These are phyloP conservation scores for Uncinocarpus reesii DNA, from an alignment of 2,329 filamentous ascomycete genomes.

Conservation along the genomic window DNA sequence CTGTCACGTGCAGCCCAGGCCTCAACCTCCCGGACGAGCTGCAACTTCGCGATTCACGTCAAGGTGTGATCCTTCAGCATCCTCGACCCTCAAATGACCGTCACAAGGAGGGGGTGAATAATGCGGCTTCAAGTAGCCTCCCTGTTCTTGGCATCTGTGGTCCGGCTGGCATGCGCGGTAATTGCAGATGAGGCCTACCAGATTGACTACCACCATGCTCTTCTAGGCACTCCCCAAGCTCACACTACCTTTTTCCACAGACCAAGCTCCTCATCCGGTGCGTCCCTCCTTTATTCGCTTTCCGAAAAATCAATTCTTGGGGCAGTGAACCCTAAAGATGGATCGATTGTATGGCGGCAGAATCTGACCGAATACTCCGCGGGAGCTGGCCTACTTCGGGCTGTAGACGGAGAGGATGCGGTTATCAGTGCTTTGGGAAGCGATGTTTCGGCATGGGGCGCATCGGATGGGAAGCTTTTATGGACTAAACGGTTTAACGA, in stretches of 20 bases:
- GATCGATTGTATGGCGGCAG: conserved; percentile 78
- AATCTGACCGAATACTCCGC: conserved; percentile 44
- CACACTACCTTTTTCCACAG: conserved; percentile 92
- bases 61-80: too few species aligned
- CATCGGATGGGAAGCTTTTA: conserved; percentile 63
- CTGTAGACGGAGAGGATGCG: conserved; percentile 68
- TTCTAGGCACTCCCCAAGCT: conserved; percentile 71
- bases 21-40: too few species aligned
- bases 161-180: conserved; percentile 52
- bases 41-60: too few species aligned
- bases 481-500: conserved; percentile 61
- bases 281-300: conserved; percentile 81
- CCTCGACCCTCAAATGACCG: conserved; percentile 31
- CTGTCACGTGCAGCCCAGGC: too few species aligned
- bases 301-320: conserved; percentile 75
- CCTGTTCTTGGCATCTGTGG: conserved; percentile 37
- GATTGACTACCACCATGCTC: conserved; percentile 84
- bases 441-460: conserved; percentile 71
- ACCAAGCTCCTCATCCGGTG: conserved; percentile 68
- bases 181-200: conserved; percentile 85
- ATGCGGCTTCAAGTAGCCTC: conserved; percentile 36
- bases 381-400: conserved; percentile 45
- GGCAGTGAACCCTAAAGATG: conserved; percentile 79
- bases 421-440: conserved; percentile 62
- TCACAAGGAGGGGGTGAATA: conserved; percentile 20